A percentile compares a stretch with the other conserved stretches of the same genome.
These are phyloP conservation scores for Marasmius sp. DNA, from an alignment of 1,284 basidiomycete species.

Conservation along the genomic window DNA sequence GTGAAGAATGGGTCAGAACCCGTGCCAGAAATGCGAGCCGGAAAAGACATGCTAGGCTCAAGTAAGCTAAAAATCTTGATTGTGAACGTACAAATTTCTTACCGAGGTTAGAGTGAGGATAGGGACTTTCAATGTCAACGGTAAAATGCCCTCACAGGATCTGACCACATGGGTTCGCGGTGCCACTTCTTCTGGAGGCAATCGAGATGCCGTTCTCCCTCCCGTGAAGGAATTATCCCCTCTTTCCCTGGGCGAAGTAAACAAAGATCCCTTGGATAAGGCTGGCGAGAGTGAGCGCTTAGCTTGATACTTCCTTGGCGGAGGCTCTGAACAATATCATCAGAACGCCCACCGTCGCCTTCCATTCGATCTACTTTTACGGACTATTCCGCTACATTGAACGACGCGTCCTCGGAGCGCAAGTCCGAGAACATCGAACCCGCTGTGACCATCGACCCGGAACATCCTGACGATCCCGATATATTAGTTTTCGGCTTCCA, in stretches of 20 bases:
- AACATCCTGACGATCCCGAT: slow-evolving; percentile 50
- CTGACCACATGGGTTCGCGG: slow-evolving; percentile 49
- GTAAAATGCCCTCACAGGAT: slow-evolving; percentile 68
- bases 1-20: slow-evolving; percentile 61
- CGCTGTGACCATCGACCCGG: slow-evolving; percentile 22
- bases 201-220: slow-evolving; percentile 23
- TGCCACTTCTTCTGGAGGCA: neutral
- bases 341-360: neutral
- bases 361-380: neutral
- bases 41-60: slow-evolving; percentile 29
- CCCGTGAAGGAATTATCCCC: slow-evolving; percentile 39
- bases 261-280: slow-evolving; percentile 13
- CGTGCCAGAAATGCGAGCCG: slow-evolving; percentile 34
- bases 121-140: slow-evolving; percentile 82
- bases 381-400: neutral
- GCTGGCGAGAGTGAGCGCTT: slow-evolving; percentile 4
- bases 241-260: slow-evolving; percentile 19
- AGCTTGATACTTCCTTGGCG: no score
- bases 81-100: neutral
- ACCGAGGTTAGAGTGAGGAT: slow-evolving; percentile 49
- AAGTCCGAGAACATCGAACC: neutral
- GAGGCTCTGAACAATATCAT: neutral
- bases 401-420: slow-evolving; percentile 5
- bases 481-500: slow-evolving; percentile 72
- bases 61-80: slow-evolving; percentile 23